Percentiles rank a stretch among this genome's conserved stretches.
phyloP scores from a whole-genome alignment of 257 asterid species.

The Penstemon newberryi region DNA sequence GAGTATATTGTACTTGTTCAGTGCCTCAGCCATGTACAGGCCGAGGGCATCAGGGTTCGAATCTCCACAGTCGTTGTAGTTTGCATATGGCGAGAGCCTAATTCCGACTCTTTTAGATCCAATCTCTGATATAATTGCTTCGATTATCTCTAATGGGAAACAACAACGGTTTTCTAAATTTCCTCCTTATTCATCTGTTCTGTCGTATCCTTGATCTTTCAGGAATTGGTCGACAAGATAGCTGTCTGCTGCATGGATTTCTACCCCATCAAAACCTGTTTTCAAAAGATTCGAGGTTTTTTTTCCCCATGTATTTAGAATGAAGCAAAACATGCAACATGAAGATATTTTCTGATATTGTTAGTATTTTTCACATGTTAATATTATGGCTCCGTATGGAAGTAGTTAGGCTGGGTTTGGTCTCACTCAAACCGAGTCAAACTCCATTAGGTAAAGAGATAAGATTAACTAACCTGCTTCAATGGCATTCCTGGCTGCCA shows the following conservation, averaged over 20 bases:
- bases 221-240: slow-evolving; percentile 42
- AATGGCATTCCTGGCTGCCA: slow-evolving; percentile 29
- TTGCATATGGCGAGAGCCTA: slow-evolving; percentile 36
- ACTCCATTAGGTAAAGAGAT: no score
- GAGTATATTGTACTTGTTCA: slow-evolving; percentile 33
- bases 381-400: no score
- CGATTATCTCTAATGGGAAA: slow-evolving; percentile 31
- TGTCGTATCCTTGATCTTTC: slow-evolving; percentile 41
- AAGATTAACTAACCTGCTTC: slow-evolving; percentile 20
- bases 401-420: no score
- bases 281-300: no score
- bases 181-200: slow-evolving; percentile 40
- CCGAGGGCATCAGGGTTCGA: slow-evolving; percentile 37
- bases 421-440: no score
- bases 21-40: slow-evolving; percentile 37
- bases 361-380: no score
- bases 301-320: no score
- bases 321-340: no score
- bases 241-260: slow-evolving; percentile 39
- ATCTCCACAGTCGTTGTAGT: slow-evolving; percentile 32
- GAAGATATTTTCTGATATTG: no score
- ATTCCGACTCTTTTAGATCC: slow-evolving; percentile 43
- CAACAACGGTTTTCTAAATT: slow-evolving; percentile 37
- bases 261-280: slow-evolving; percentile 47
- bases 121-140: slow-evolving; percentile 32